These are phyloP conservation scores for Avena insularis DNA, from an alignment of 176 grass and related monocot genomes.

Conservation along the genomic window DNA sequence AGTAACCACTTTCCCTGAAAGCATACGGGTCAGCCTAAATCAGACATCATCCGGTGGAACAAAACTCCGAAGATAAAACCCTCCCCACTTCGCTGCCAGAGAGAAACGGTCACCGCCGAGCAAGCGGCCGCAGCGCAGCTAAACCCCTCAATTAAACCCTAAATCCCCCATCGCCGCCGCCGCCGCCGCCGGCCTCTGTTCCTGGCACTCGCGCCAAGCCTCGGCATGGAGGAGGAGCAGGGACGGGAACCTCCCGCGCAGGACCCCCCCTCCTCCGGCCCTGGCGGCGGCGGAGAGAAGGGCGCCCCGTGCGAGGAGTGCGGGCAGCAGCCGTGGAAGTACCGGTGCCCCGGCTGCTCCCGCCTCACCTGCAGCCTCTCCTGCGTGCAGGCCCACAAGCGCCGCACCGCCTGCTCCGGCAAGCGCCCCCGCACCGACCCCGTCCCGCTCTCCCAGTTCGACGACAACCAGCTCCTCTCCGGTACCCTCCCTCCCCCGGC, in stretches of 20 bases:
- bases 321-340: constrained; percentile 85
- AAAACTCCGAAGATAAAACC: neutral
- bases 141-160: constrained; percentile 52
- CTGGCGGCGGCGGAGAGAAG: constrained; percentile 33
- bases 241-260: neutral
- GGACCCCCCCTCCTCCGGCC: neutral
- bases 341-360: constrained; percentile 86
- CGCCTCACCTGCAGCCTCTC: constrained; percentile 88
- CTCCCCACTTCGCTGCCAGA: constrained; percentile 10
- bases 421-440: constrained; percentile 81
- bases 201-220: neutral
- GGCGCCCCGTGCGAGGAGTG: constrained; percentile 79
- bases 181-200: neutral
- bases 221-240: constrained; percentile 37
- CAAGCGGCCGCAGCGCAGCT: neutral
- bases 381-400: constrained; percentile 89
- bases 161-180: neutral
- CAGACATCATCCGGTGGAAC: too few relatives aligned
- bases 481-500: constrained; percentile 19
- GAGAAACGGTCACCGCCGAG: constrained; percentile 16
- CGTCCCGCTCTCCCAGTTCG: constrained; percentile 71
- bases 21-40: too few relatives aligned
- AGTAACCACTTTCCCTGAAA: too few relatives aligned
- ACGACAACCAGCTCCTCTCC: constrained; percentile 82
- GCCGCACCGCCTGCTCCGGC: constrained; percentile 69